These are phyloP conservation scores for Penicillium nucicola DNA, from an alignment of 495 filamentous ascomycete genomes.

Conservation along the genomic window DNA sequence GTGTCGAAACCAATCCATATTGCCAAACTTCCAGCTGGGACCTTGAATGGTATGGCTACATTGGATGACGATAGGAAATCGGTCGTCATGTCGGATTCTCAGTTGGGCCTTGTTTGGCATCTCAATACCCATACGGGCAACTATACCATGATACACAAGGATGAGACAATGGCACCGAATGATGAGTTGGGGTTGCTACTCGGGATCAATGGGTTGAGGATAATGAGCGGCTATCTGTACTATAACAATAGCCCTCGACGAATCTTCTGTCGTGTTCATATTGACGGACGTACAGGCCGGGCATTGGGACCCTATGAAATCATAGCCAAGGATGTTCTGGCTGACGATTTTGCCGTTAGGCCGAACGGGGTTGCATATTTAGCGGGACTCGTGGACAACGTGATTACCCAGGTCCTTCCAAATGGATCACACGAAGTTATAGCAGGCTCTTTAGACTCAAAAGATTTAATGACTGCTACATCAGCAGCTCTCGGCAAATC, in stretches of 20 bases:
- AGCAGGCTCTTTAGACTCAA: background rate
- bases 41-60: background rate
- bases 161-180: constrained; percentile 36
- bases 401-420: background rate
- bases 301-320: constrained; percentile 1
- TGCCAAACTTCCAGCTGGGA: background rate
- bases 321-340: background rate
- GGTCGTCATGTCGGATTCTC: constrained; percentile 31
- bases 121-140: constrained; percentile 33
- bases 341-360: constrained; percentile 5
- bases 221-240: constrained; percentile 28
- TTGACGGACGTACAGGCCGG: constrained; percentile 21
- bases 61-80: background rate
- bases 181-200: constrained; percentile 13
- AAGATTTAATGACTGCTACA: background rate
- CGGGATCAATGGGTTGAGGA: constrained; percentile 31
- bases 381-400: constrained; percentile 3
- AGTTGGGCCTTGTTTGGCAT: constrained; percentile 33
- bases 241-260: constrained; percentile 27
- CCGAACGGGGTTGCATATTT: constrained; percentile 1
- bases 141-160: constrained; percentile 27
- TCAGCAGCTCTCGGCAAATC: background rate
- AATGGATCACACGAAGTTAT: background rate
- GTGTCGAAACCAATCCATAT: background rate
- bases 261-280: constrained; percentile 22